Evolutionary conservation across 148 eudicot species (phyloP).

Genomic region (Gaultheria prostrata): DNA sequence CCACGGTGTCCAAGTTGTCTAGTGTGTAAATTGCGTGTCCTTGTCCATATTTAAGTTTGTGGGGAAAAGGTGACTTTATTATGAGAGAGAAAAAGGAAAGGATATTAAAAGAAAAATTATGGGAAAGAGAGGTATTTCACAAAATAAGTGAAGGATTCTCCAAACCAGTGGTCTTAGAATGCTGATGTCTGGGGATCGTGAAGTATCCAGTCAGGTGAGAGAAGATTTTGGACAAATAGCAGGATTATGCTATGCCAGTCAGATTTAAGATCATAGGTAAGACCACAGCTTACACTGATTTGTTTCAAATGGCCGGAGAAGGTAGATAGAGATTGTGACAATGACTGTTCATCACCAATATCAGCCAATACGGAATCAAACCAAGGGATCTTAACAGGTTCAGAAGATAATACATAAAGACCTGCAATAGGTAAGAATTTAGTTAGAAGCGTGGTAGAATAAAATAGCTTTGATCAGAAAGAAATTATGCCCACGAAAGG

Average conservation of each 20-base stretch:
- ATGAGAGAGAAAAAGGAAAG: not conserved
- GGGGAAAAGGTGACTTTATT: not conserved
- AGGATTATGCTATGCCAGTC: not conserved
- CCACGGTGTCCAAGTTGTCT: not conserved
- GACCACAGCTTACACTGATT: slow-evolving; percentile 66
- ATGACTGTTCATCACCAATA: slow-evolving; percentile 96
- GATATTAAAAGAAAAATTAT: not conserved
- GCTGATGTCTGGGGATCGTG: not conserved
- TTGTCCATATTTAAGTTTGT: not conserved
- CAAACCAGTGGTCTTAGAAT: not conserved
- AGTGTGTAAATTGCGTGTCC: not conserved
- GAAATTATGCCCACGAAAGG: not conserved
- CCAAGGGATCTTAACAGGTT: slow-evolving; percentile 80
- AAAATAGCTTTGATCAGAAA: not conserved
- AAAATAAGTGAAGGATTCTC: not conserved
- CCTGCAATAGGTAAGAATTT: slow-evolving; percentile 43
- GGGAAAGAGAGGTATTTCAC: not conserved
- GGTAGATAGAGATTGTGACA: slow-evolving; percentile 93
- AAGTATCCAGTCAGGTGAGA: slow-evolving; percentile 2
- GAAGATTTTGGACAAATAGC: not conserved
- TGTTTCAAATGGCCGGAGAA: slow-evolving; percentile 97
- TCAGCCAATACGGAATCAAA: slow-evolving; percentile 93
- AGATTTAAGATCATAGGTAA: not conserved
- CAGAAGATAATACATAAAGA: slow-evolving; percentile 78
- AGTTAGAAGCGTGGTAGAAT: not conserved